Evolutionary conservation across 331 rosid species (phyloP), one percentile per base, ranked within the genome.

Genomic region (Dryas integrifolia): DNA sequence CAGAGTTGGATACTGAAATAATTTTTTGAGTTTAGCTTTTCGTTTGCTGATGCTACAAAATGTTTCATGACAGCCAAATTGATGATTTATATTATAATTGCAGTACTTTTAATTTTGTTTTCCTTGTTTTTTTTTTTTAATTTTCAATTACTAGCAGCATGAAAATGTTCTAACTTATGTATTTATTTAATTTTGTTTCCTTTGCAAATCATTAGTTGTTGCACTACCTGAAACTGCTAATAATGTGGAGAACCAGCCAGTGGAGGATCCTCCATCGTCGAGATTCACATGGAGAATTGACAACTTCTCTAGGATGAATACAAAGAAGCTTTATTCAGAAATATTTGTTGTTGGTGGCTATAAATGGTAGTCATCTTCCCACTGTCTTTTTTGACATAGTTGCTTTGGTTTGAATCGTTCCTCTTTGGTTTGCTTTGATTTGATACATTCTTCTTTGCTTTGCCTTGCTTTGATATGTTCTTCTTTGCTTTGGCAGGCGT

Each of bases 261-360:
- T 84, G 0, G 96, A 92, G 84, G 96, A 92, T 83, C 97, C 98
- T 72, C 81, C 92, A 2, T 81, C 92, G 3, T 76, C 92, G 21
- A 88, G 92, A 82, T 92, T 85, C 84, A 86, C 96, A 0, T 92
- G 98, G 98, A 90, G 81, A 77, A 87, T 92, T 57, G 97, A 90
- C 39, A 85, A 85, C 88, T 92, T 92, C 44, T 76, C 96, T 53
- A 85, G 92, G 86, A 77, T 81, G 82, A 92, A 92, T 76, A 58
- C 72, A 0, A 92, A 92, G 85, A 92, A 92, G 86, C 86, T 82
- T 44, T 92, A 90, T 76, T 92, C 97, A 4, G 98, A 92, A 15
- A 10, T 74, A 75, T 92, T 92, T 72, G 10, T 77, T 50, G 98
- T 87, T 74, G 97, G 97, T 7, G 85, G 92, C 73, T 92, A 49